Conservation (phyloP, 768 basidiomycete genomes). For the Amanita pallidorosea region DNA sequence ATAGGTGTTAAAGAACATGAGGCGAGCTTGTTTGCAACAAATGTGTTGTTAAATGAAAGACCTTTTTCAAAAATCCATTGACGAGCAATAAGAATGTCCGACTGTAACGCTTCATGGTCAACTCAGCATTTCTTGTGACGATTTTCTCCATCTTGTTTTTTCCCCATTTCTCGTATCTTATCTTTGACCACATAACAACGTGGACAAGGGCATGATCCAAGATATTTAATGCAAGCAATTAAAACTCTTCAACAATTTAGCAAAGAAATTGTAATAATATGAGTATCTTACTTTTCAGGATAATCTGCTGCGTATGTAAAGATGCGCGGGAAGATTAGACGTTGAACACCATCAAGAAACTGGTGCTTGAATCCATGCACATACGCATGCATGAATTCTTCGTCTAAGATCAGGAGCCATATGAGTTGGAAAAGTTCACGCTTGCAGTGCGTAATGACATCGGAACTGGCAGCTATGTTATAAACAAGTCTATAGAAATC, state of each 20-base stretch:
- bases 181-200: slow-evolving; percentile 20
- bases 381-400: slow-evolving; percentile 22
- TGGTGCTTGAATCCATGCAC: slow-evolving; percentile 19
- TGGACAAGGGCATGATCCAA: too few relatives aligned
- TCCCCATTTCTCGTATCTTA: slow-evolving; percentile 19
- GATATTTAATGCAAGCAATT: slow-evolving; percentile 20
- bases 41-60: background rate
- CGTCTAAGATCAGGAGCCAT: slow-evolving; percentile 12
- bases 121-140: slow-evolving; percentile 4
- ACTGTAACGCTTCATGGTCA: background rate
- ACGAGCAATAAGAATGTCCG: background rate
- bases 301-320: slow-evolving; percentile 28
- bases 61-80: background rate
- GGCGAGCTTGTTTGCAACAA: background rate
- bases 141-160: slow-evolving; percentile 10
- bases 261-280: background rate
- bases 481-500: slow-evolving; percentile 7
- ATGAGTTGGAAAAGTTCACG: slow-evolving; percentile 22
- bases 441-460: slow-evolving; percentile 18
- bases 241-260: slow-evolving; percentile 11
- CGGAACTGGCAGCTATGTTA: background rate
- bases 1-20: too few relatives aligned
- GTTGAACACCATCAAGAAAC: slow-evolving; percentile 19
- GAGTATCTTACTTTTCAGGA: slow-evolving; percentile 23
- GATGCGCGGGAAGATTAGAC: slow-evolving; percentile 20